These are phyloP conservation scores for Daldinia concentrica DNA, from an alignment of 495 filamentous ascomycete species.

Conservation along the genomic window DNA sequence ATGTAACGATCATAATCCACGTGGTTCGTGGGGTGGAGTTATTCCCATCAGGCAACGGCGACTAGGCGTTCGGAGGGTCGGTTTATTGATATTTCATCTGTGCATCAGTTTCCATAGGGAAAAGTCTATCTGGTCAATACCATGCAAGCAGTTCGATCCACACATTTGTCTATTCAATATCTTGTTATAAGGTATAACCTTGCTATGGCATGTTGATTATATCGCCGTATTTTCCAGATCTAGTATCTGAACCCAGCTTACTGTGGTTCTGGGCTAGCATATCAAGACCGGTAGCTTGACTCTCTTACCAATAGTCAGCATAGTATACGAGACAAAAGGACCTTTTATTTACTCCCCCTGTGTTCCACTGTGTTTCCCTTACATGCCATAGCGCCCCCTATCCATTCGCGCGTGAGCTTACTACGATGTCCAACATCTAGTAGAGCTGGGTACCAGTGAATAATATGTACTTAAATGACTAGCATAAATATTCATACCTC, in stretches of 20 bases:
- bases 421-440: not conserved
- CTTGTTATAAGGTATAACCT: not conserved
- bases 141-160: slow-evolving; percentile 34
- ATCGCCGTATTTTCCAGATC: not conserved
- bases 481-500: not conserved
- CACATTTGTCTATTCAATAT: slow-evolving; percentile 16
- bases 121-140: slow-evolving; percentile 42
- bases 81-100: slow-evolving; percentile 41
- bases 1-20: slow-evolving; percentile 41
- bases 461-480: not conserved
- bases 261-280: not conserved
- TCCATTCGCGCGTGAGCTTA: not conserved
- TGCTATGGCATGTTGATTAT: not conserved
- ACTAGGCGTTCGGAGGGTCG: slow-evolving; percentile 46
- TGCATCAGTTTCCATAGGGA: slow-evolving; percentile 40
- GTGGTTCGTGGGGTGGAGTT: slow-evolving; percentile 45
- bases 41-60: slow-evolving; percentile 47
- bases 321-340: not conserved
- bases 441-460: not conserved
- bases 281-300: not conserved
- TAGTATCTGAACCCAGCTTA: not conserved
- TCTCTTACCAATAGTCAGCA: not conserved
- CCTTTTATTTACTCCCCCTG: not conserved
- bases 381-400: not conserved
- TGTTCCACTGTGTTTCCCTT: not conserved